phyloP scores from a whole-genome alignment of 768 basidiomycete genomes.

The Dacryopinax primogenitus region DNA sequence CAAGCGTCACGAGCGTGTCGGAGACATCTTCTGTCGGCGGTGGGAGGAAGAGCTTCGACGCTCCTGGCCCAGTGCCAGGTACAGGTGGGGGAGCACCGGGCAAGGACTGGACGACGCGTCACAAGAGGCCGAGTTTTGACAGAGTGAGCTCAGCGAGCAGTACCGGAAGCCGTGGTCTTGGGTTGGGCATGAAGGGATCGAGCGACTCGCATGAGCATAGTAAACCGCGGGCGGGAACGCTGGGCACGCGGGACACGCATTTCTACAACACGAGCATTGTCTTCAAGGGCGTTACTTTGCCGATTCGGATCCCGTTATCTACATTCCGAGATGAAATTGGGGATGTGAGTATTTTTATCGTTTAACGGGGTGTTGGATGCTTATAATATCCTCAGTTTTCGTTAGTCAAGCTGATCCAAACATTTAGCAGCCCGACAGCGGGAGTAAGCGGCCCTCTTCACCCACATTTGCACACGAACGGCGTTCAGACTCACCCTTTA shows the following conservation, averaged over 20 bases:
- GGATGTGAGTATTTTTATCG: conserved; percentile 49
- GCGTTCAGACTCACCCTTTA: conserved; percentile 80
- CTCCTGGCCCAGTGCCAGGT: too few species aligned
- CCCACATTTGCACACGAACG: conserved; percentile 88
- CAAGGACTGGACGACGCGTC: background rate
- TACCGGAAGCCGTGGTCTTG: background rate
- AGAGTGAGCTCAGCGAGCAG: background rate
- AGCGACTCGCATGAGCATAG: background rate
- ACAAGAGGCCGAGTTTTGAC: background rate
- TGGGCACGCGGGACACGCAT: conserved; percentile 55
- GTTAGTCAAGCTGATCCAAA: conserved; percentile 75
- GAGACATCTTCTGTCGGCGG: background rate
- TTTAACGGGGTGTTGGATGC: background rate
- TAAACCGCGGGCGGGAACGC: background rate
- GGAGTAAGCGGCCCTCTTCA: conserved; percentile 63
- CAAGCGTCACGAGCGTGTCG: background rate
- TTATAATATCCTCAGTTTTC: conserved; percentile 54
- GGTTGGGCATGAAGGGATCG: background rate
- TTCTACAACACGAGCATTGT: conserved; percentile 77
- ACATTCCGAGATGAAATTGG: conserved; percentile 93
- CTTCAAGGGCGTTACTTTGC: conserved; percentile 68
- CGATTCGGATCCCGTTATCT: conserved; percentile 80
- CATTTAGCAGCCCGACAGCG: conserved; percentile 51
- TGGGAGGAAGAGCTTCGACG: background rate
- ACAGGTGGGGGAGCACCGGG: background rate